Percentiles rank a stretch among this genome's conserved stretches.
Conservation (phyloP, 2,329 filamentous ascomycete genomes). For the Parasarocladium wereldwijsianum region DNA sequence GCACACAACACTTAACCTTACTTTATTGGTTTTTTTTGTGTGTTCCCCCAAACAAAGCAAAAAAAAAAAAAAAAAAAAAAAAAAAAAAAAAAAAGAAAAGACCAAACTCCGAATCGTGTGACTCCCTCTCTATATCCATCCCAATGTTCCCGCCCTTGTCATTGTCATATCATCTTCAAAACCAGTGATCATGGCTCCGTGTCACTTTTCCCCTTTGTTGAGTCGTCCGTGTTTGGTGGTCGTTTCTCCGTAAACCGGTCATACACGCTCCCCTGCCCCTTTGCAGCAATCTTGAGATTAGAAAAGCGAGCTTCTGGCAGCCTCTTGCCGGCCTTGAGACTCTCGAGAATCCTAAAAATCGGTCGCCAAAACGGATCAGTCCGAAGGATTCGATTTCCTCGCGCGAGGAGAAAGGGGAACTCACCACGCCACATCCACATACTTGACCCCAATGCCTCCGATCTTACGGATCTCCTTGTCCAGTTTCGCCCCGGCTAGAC, state of each 20-base stretch:
- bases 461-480: conserved; percentile 62
- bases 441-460: conserved; percentile 58
- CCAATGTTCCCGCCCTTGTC: background rate
- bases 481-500: conserved; percentile 62
- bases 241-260: conserved; percentile 23
- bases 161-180: background rate
- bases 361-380: background rate
- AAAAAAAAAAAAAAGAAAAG: background rate
- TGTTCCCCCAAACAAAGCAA: too few relatives aligned
- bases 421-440: conserved; percentile 69
- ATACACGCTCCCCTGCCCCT: conserved; percentile 51
- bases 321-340: conserved; percentile 59
- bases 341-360: conserved; percentile 57
- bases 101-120: background rate
- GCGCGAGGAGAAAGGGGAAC: conserved; percentile 12
- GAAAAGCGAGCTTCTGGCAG: conserved; percentile 62
- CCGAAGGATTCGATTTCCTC: background rate
- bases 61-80: background rate
- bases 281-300: conserved; percentile 43
- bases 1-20: too few relatives aligned
- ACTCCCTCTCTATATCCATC: background rate
- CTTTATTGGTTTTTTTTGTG: too few relatives aligned
- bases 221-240: too few relatives aligned
- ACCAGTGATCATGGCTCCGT: background rate
- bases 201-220: too few relatives aligned